Conservation (phyloP, 2,329 filamentous ascomycete genomes). For the Chaetomiaceae sp. region DNA sequence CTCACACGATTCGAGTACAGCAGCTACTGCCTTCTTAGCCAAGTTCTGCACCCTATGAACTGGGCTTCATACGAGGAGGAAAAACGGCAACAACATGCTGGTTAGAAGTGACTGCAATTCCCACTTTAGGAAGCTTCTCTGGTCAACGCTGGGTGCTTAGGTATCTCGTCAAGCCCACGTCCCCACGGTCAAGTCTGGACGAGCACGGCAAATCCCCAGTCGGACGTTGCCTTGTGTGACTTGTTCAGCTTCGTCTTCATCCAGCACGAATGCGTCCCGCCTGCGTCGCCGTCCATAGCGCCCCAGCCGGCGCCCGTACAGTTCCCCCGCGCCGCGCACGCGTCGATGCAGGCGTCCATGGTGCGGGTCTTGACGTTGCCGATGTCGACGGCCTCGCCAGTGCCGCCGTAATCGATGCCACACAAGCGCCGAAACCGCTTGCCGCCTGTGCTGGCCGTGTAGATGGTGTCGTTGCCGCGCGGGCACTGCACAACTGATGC, state of each 20-base stretch:
- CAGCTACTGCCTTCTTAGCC: too few species aligned
- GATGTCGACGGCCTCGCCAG: slow-evolving; percentile 30
- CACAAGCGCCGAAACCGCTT: slow-evolving; percentile 27
- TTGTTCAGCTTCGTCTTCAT: slow-evolving; percentile 36
- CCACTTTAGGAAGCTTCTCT: too few species aligned
- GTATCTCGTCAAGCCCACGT: too few species aligned
- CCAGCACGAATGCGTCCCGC: slow-evolving; percentile 39
- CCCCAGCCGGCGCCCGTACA: slow-evolving; percentile 45
- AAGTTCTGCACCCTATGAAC: too few species aligned
- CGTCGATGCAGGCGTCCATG: slow-evolving; percentile 41
- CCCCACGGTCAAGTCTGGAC: too few species aligned
- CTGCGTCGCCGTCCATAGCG: slow-evolving; percentile 36
- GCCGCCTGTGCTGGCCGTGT: slow-evolving; percentile 20
- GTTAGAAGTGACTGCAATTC: too few species aligned
- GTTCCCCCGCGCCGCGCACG: slow-evolving; percentile 36
- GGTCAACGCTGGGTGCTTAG: too few species aligned
- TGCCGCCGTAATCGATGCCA: slow-evolving; percentile 28
- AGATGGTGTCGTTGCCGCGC: slow-evolving; percentile 26
- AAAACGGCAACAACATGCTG: too few species aligned
- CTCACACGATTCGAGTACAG: too few species aligned
- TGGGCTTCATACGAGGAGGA: too few species aligned
- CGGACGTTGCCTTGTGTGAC: slow-evolving; percentile 30
- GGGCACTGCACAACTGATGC: slow-evolving; percentile 19
- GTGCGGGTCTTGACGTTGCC: slow-evolving; percentile 34
- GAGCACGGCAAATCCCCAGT: slow-evolving; percentile 43